A percentile compares a stretch with the other conserved stretches of the same genome.
Conservation (phyloP, 257 asterid genomes). For the Solanum peruvianum region DNA sequence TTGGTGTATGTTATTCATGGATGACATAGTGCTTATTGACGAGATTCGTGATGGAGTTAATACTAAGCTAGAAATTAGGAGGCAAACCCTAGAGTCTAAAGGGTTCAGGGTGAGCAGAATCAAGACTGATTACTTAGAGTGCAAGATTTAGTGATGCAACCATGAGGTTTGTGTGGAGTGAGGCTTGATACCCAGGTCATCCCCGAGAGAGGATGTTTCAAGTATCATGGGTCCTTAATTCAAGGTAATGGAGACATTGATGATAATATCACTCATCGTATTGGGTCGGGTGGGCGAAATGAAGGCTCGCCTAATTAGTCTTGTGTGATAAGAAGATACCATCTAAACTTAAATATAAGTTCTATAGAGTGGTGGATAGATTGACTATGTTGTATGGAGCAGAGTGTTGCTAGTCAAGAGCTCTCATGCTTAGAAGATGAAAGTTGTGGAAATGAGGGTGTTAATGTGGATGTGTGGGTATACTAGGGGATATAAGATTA, state of each 20-base stretch:
- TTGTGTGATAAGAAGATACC: background rate
- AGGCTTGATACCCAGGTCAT: background rate
- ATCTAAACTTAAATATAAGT: too few species aligned
- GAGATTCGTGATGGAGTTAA: background rate
- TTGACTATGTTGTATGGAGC: background rate
- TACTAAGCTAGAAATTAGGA: background rate
- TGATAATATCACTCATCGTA: background rate
- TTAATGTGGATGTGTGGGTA: background rate
- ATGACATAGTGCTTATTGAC: background rate
- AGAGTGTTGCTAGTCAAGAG: background rate
- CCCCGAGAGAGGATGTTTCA: background rate
- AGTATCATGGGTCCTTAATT: background rate
- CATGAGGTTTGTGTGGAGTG: background rate
- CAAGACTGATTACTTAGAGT: background rate
- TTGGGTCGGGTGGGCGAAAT: background rate
- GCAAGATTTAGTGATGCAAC: background rate
- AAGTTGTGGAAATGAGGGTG: background rate
- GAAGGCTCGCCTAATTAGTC: background rate
- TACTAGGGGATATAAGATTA: background rate
- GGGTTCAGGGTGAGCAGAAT: background rate
- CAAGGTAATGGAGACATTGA: background rate
- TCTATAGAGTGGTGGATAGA: background rate
- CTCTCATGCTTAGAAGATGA: background rate
- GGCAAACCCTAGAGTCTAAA: background rate
- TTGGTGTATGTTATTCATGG: background rate